These are phyloP conservation scores for Sanghuangporus sanghuang DNA, from an alignment of 1,284 basidiomycete species.

Conservation along the genomic window DNA sequence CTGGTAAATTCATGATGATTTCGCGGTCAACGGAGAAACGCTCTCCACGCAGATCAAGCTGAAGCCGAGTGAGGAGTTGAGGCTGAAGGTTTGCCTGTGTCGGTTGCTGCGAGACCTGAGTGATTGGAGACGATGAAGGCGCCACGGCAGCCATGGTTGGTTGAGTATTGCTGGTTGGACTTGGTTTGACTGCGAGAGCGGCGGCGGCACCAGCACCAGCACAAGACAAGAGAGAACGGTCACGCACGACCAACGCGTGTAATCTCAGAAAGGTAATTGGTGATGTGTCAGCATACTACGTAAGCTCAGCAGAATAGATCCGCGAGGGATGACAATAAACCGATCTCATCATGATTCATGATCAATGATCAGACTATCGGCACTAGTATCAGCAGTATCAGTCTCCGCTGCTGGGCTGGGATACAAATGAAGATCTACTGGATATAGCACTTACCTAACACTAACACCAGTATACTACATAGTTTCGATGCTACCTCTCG, in stretches of 20 bases:
- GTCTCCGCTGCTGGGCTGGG: background rate
- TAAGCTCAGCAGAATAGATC: background rate
- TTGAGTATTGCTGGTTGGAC: background rate
- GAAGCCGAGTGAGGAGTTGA: conserved; percentile 79
- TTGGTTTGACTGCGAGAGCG: background rate
- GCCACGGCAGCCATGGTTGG: conserved; percentile 42
- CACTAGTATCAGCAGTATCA: background rate
- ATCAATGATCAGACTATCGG: background rate
- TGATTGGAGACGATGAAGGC: conserved; percentile 73
- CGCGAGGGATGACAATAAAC: background rate
- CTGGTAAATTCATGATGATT: conserved; percentile 97
- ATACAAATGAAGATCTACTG: conserved; percentile 10
- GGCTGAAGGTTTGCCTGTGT: conserved; percentile 72
- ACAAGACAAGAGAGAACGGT: background rate
- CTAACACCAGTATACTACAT: background rate
- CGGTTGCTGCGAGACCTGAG: conserved; percentile 75
- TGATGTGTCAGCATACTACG: background rate
- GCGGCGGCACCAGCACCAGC: background rate
- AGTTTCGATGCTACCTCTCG: background rate
- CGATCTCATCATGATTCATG: background rate
- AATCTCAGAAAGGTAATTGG: background rate
- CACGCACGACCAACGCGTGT: background rate
- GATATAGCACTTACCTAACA: conserved; percentile 1
- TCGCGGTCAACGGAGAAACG: conserved; percentile 96
- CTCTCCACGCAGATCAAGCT: conserved; percentile 87